Percentiles rank a stretch among this genome's conserved stretches.
Conservation (phyloP, 257 asterid genomes). For the Pogostemon cablin region DNA sequence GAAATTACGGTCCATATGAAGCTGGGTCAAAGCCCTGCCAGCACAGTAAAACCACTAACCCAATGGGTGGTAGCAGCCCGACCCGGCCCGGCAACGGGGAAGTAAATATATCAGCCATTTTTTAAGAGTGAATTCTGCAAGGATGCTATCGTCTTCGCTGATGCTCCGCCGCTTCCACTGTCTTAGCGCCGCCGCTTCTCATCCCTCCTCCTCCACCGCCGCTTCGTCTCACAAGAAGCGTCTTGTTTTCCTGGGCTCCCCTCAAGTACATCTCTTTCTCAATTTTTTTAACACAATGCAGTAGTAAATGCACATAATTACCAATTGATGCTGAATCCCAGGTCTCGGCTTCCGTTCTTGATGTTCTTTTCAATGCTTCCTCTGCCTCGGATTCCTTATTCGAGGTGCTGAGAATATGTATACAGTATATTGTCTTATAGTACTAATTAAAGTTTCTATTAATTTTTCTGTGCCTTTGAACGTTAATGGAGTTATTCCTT, state of each 20-base stretch:
- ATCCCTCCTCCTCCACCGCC: slow-evolving; percentile 35
- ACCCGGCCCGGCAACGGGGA: too few species aligned
- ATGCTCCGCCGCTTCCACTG: slow-evolving; percentile 83
- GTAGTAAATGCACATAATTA: neutral
- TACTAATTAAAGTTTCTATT: neutral
- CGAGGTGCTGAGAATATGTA: slow-evolving; percentile 32
- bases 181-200: slow-evolving; percentile 47
- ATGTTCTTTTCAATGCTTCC: slow-evolving; percentile 70
- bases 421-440: neutral
- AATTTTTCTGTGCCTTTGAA: neutral
- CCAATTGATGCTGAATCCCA: slow-evolving; percentile 25
- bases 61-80: too few species aligned
- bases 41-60: too few species aligned
- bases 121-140: neutral
- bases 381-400: slow-evolving; percentile 65
- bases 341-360: slow-evolving; percentile 87
- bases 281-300: slow-evolving; percentile 9
- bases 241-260: slow-evolving; percentile 79
- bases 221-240: slow-evolving; percentile 57
- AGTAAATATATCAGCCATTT: neutral
- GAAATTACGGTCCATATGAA: too few species aligned
- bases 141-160: slow-evolving; percentile 58
- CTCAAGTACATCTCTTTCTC: slow-evolving; percentile 54
- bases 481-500: neutral
- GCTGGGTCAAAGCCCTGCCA: too few species aligned